Evolutionary conservation across 345 rosid species (phyloP).

Genomic region (Carallia brachiata): DNA sequence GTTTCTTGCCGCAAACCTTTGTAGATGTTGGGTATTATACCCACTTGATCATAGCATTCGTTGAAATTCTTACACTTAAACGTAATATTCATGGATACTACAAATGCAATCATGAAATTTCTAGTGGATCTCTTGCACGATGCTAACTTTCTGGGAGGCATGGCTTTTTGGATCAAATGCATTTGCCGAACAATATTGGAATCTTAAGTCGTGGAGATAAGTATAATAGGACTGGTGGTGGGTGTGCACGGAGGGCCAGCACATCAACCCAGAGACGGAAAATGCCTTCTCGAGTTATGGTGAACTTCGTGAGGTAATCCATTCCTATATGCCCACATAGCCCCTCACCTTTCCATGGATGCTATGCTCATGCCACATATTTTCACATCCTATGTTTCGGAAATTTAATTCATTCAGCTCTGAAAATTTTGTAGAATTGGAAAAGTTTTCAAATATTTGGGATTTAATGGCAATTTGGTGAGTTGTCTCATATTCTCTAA

Average conservation of each 20-base stretch:
- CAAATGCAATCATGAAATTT: background rate
- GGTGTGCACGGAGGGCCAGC: conserved; percentile 12
- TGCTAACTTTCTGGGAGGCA: background rate
- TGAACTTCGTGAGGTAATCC: conserved; percentile 8
- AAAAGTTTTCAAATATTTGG: too few relatives aligned
- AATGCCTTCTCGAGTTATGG: conserved; percentile 18
- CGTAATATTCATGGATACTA: background rate
- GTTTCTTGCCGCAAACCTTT: too few relatives aligned
- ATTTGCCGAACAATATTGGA: conserved; percentile 10
- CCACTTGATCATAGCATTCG: background rate
- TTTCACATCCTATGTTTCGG: too few relatives aligned
- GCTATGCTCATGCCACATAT: too few relatives aligned
- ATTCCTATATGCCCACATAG: conserved; percentile 13
- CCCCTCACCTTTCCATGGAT: background rate
- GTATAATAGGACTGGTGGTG: background rate
- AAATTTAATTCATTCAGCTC: too few relatives aligned
- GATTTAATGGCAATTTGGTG: too few relatives aligned
- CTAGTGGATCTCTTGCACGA: background rate
- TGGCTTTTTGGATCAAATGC: background rate
- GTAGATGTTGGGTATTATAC: background rate
- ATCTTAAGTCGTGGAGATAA: conserved; percentile 4
- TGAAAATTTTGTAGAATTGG: too few relatives aligned
- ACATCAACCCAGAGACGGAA: conserved; percentile 29
- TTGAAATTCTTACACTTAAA: background rate
- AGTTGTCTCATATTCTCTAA: too few relatives aligned